phyloP scores from a whole-genome alignment of 2,329 filamentous ascomycete species.

The Hymenoscyphus infarciens region DNA sequence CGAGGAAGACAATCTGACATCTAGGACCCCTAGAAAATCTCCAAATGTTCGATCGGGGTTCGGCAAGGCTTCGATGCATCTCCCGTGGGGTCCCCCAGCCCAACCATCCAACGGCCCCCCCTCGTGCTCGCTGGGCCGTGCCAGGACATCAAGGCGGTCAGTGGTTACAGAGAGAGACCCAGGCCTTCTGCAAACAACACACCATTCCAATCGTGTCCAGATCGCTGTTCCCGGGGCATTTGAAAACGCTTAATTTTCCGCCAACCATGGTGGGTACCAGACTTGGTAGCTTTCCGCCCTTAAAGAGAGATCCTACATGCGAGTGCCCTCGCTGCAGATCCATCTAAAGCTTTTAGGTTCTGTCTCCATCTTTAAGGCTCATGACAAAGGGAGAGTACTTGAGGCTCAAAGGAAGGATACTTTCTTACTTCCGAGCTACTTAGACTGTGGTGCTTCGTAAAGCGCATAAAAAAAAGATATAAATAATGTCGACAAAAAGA shows the following conservation, averaged over 20 bases:
- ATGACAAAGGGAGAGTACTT: too few species aligned
- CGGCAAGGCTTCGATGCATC: background rate
- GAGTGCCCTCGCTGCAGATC: too few species aligned
- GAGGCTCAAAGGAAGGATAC: background rate
- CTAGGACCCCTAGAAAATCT: background rate
- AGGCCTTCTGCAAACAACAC: background rate
- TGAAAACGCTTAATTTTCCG: background rate
- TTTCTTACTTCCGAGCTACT: background rate
- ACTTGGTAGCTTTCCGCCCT: too few species aligned
- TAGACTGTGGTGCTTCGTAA: background rate
- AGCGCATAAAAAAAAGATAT: too few species aligned
- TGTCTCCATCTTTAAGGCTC: background rate
- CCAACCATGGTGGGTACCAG: background rate
- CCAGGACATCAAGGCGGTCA: slow-evolving; percentile 2
- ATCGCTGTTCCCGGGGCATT: background rate
- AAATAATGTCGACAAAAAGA: too few species aligned
- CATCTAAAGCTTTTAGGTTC: background rate
- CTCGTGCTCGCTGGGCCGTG: background rate
- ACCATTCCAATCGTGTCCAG: background rate
- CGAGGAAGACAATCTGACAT: background rate
- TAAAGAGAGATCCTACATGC: too few species aligned
- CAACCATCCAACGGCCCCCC: background rate
- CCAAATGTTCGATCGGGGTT: background rate
- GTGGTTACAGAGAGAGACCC: background rate
- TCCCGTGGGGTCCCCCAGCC: too few species aligned